phyloP scores from a whole-genome alignment of 192 early-diverging fungal species.

The Coemansia asiatica region DNA sequence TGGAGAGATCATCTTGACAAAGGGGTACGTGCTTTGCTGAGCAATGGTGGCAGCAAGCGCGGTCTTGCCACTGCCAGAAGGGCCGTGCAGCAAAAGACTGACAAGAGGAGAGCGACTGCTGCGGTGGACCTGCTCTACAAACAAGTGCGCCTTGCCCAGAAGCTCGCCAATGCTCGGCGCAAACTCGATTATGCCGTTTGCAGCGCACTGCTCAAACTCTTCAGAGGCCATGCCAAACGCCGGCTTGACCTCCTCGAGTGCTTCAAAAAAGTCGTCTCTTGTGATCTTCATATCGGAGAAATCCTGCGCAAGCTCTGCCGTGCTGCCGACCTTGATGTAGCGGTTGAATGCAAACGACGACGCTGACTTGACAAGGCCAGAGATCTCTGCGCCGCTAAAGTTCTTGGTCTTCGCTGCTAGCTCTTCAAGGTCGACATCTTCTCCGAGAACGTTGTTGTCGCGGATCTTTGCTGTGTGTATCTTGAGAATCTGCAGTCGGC shows the following conservation, averaged over 20 bases:
- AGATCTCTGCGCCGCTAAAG: conserved; percentile 96
- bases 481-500: conserved; percentile 92
- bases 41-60: conserved; percentile 95
- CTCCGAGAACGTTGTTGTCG: conserved; percentile 73
- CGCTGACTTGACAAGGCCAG: conserved; percentile 88
- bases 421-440: conserved; percentile 81
- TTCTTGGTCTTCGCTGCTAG: conserved; percentile 90
- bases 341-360: conserved; percentile 95
- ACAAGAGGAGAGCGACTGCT: conserved; percentile 85
- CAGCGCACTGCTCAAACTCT: conserved; percentile 81
- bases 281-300: conserved; percentile 86
- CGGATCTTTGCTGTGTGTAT: conserved; percentile 89
- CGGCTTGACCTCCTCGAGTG: conserved; percentile 89
- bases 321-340: conserved; percentile 89
- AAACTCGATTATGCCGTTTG: conserved; percentile 87
- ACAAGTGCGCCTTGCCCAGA: conserved; percentile 59
- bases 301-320: conserved; percentile 79
- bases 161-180: conserved; percentile 61
- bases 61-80: conserved; percentile 88
- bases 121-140: conserved; percentile 73
- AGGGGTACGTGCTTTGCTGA: conserved; percentile 86
- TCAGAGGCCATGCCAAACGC: conserved; percentile 93
- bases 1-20: conserved; percentile 96
- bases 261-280: conserved; percentile 81
- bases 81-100: conserved; percentile 85